A percentile compares a stretch with the other conserved stretches of the same genome.
Evolutionary conservation across 2,329 filamentous ascomycete genomes (phyloP).

Genomic region (Dendrostoma leiphaemia): DNA sequence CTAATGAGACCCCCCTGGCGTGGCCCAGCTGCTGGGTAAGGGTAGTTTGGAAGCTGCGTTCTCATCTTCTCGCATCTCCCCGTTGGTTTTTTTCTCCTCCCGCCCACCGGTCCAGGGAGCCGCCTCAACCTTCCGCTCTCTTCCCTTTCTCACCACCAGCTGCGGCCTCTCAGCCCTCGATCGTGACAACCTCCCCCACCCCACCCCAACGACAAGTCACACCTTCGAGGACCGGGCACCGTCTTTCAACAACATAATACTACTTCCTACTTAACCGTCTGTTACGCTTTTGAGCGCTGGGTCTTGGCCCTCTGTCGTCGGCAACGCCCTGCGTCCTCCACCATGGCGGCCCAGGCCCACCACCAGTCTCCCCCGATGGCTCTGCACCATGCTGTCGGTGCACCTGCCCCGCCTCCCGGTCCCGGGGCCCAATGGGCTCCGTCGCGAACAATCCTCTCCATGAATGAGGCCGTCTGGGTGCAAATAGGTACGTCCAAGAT

Average conservation of each 20-base stretch:
- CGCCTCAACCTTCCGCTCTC: conserved; percentile 17
- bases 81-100: conserved; percentile 20
- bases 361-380: conserved; percentile 79
- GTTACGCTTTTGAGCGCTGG: neutral
- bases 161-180: conserved; percentile 3
- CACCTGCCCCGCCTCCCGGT: conserved; percentile 60
- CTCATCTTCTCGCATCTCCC: conserved; percentile 19
- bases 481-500: conserved; percentile 84
- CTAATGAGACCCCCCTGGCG: conserved; percentile 9
- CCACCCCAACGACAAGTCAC: neutral
- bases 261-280: neutral
- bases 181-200: neutral
- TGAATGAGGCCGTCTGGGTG: conserved; percentile 90
- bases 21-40: conserved; percentile 19
- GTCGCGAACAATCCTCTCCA: conserved; percentile 70
- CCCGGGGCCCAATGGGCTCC: conserved; percentile 57
- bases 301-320: neutral
- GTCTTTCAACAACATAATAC: too few relatives aligned
- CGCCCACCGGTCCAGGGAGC: conserved; percentile 18
- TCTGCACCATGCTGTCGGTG: conserved; percentile 52
- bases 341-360: conserved; percentile 65
- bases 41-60: conserved; percentile 19
- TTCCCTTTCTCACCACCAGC: conserved; percentile 12
- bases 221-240: neutral
- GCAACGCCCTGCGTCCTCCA: conserved; percentile 21